Percentiles rank a stretch among this genome's conserved stretches.
Evolutionary conservation across 176 grass and related monocot species (phyloP).

Genomic region (Lolium multiflorum): DNA sequence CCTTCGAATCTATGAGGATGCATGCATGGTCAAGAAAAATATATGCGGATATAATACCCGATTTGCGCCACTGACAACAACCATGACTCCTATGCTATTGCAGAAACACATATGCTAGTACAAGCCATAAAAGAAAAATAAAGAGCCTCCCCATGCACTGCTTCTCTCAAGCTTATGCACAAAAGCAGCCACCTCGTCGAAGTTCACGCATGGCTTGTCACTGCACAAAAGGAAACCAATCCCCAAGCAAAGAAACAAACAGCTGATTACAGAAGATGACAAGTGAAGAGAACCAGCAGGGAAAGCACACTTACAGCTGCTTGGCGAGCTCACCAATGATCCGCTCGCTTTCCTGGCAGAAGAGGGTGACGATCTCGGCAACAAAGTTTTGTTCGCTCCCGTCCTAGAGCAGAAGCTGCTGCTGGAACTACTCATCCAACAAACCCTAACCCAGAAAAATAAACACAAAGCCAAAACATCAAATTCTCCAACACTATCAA

Average conservation of each 20-base stretch:
- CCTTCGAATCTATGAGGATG: neutral
- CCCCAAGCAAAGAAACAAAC: conserved; percentile 8
- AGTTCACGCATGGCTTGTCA: conserved; percentile 56
- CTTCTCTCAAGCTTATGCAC: conserved; percentile 66
- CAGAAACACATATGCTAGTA: conserved; percentile 14
- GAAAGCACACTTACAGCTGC: conserved; percentile 43
- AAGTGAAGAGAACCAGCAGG: neutral
- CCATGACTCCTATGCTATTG: neutral
- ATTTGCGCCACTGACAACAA: neutral
- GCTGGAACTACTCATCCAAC: neutral
- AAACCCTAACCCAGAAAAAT: neutral
- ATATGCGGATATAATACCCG: neutral
- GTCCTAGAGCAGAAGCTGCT: neutral
- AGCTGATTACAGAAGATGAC: neutral
- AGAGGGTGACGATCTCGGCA: too few species aligned
- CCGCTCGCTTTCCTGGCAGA: too few species aligned
- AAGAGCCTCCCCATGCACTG: conserved; percentile 53
- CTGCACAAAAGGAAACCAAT: conserved; percentile 41
- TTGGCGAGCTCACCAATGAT: too few species aligned
- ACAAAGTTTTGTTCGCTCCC: too few species aligned
- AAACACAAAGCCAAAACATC: neutral
- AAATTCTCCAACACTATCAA: neutral
- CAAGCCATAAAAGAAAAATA: neutral
- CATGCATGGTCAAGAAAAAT: neutral
- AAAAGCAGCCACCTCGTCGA: conserved; percentile 48